These are phyloP conservation scores for Podaxis sp. DNA, from an alignment of 768 basidiomycete species.

Conservation along the genomic window DNA sequence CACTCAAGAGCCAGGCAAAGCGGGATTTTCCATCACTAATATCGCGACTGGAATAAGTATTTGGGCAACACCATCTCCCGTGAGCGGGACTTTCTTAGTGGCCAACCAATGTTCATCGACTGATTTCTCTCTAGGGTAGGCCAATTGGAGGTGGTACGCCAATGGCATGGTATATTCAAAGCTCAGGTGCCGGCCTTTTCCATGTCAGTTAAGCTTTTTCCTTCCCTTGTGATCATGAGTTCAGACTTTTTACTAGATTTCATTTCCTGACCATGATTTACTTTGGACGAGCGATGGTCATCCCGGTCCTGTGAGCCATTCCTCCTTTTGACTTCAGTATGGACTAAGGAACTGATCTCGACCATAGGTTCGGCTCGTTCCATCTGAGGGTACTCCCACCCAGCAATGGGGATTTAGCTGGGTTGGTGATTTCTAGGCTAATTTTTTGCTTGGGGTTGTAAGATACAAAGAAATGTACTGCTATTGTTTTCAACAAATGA, in stretches of 20 bases:
- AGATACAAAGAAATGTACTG: too few species aligned
- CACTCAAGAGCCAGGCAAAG: background rate
- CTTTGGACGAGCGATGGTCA: background rate
- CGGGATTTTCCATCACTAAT: background rate
- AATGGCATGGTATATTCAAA: background rate
- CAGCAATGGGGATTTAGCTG: too few species aligned
- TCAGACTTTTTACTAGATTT: background rate
- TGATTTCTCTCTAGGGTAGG: background rate
- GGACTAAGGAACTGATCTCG: background rate
- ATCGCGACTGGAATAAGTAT: background rate
- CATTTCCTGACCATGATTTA: background rate
- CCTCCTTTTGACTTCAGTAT: background rate
- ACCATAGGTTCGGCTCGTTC: background rate
- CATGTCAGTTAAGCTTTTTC: background rate
- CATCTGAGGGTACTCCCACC: too few species aligned
- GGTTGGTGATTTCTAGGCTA: too few species aligned
- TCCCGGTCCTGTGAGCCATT: background rate
- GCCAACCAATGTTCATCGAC: background rate
- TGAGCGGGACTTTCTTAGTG: background rate
- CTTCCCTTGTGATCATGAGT: background rate
- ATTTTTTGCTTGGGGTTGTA: too few species aligned
- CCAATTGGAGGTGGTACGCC: background rate
- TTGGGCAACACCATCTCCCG: background rate
- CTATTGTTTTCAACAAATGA: too few species aligned
- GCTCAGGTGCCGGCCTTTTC: background rate